Conservation (phyloP, 2,329 filamentous ascomycete species). For the Nothophoma quercina region DNA sequence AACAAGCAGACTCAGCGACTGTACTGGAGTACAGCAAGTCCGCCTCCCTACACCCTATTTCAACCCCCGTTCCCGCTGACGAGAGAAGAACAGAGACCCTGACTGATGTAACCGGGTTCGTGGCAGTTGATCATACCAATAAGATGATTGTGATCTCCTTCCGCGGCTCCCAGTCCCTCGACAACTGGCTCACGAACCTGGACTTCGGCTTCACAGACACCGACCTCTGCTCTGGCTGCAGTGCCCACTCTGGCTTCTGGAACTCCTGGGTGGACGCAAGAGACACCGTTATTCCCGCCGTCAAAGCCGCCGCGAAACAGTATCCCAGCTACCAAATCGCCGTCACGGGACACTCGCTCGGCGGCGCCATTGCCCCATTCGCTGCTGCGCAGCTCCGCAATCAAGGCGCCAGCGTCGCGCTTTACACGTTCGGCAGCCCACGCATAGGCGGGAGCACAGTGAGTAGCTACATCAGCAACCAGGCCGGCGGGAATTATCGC, state of each 20-base stretch:
- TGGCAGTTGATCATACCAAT: slow-evolving; percentile 56
- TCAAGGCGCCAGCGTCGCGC: slow-evolving; percentile 26
- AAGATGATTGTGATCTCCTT: slow-evolving; percentile 65
- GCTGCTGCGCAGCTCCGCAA: slow-evolving; percentile 60
- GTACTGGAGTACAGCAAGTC: slow-evolving; percentile 53
- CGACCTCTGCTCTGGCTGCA: slow-evolving; percentile 57
- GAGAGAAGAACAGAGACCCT: slow-evolving; percentile 22
- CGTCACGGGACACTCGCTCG: slow-evolving; percentile 73
- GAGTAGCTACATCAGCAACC: slow-evolving; percentile 62
- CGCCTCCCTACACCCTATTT: not conserved
- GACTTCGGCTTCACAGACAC: slow-evolving; percentile 53
- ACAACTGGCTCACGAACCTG: slow-evolving; percentile 69
- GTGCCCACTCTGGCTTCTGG: slow-evolving; percentile 67
- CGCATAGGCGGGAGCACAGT: slow-evolving; percentile 70
- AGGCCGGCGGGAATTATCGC: slow-evolving; percentile 65
- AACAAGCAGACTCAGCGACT: slow-evolving; percentile 54
- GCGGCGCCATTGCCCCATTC: slow-evolving; percentile 69
- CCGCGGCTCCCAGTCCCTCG: slow-evolving; percentile 64
- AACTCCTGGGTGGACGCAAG: slow-evolving; percentile 65
- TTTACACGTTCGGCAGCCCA: slow-evolving; percentile 71
- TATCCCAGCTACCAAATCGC: slow-evolving; percentile 64
- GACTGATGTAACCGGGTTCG: slow-evolving; percentile 57
- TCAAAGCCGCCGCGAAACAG: slow-evolving; percentile 54
- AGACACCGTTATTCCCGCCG: slow-evolving; percentile 50
- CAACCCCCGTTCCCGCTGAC: slow-evolving; percentile 1